Evolutionary conservation across 768 basidiomycete genomes (phyloP).

Genomic region (Leccinum pellstonianum): DNA sequence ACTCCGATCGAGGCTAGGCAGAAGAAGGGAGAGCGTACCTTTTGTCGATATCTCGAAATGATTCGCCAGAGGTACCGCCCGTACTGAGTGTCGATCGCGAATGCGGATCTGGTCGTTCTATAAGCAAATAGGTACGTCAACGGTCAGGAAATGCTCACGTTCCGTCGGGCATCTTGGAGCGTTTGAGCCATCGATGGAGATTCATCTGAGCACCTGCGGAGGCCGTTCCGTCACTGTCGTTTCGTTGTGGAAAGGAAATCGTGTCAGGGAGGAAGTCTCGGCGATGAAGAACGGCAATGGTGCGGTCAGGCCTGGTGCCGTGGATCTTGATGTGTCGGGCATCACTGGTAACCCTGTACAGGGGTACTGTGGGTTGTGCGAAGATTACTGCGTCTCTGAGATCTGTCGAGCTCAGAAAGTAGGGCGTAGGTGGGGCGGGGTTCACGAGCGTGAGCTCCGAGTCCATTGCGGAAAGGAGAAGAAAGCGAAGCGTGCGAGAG

Average conservation of each 20-base stretch:
- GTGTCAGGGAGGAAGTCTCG: constrained; percentile 29
- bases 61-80: constrained; percentile 30
- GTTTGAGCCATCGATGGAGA: constrained; percentile 30
- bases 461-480: constrained; percentile 22
- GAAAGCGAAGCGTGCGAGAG: background rate
- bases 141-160: constrained; percentile 22
- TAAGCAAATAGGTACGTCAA: background rate
- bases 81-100: constrained; percentile 21
- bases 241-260: constrained; percentile 26
- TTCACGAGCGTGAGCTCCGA: constrained; percentile 29
- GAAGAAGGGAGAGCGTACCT: constrained; percentile 12
- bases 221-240: background rate
- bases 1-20: background rate
- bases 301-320: constrained; percentile 5
- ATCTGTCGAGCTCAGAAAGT: constrained; percentile 25
- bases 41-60: constrained; percentile 23
- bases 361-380: constrained; percentile 18
- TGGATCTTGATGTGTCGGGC: constrained; percentile 20
- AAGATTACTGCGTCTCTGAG: constrained; percentile 22
- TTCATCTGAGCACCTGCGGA: constrained; percentile 5
- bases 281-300: constrained; percentile 27
- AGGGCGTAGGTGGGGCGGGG: constrained; percentile 24
- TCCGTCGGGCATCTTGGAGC: constrained; percentile 23
- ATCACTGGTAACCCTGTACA: constrained; percentile 27
- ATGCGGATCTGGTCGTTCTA: constrained; percentile 13